phyloP scores from a whole-genome alignment of 768 basidiomycete species.

The Gautieria morchelliformis region DNA sequence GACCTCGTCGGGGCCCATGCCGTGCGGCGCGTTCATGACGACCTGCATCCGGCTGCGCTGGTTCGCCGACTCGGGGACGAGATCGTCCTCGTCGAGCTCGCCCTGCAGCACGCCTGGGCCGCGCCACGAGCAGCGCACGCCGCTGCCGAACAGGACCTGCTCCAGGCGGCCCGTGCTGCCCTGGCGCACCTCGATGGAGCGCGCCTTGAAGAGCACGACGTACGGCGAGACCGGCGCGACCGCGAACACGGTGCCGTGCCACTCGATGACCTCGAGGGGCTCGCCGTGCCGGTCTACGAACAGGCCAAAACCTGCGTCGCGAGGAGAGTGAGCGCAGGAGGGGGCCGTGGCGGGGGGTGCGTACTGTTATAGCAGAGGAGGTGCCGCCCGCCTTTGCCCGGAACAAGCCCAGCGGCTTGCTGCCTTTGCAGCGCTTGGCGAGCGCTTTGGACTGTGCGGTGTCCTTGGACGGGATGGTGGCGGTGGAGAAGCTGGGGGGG shows the following conservation, averaged over 20 bases:
- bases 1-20: constrained; percentile 1
- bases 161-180: constrained; percentile 2
- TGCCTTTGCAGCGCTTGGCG: constrained; percentile 3
- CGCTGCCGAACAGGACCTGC: constrained; percentile 5
- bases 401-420: not conserved
- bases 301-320: constrained; percentile 1
- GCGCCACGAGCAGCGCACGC: constrained; percentile 8
- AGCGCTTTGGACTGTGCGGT: not conserved
- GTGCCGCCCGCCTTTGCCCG: not conserved
- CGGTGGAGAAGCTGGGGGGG: not conserved
- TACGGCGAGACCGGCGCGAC: constrained; percentile 3
- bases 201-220: constrained; percentile 6
- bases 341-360: no score
- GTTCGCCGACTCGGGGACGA: not conserved
- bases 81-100: constrained; percentile 5
- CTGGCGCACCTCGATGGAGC: constrained; percentile 5
- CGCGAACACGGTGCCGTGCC: constrained; percentile 3
- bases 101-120: constrained; percentile 7
- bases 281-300: constrained; percentile 1
- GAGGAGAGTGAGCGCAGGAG: not conserved
- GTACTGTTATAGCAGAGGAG: constrained; percentile 7
- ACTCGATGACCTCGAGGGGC: constrained; percentile 2
- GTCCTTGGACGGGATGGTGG: not conserved
- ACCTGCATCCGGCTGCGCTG: constrained; percentile 5
- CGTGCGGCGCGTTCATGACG: constrained; percentile 3